These are phyloP conservation scores for Conticribra weissflogii DNA, from an alignment of 108 stramenopile species.

Conservation along the genomic window DNA sequence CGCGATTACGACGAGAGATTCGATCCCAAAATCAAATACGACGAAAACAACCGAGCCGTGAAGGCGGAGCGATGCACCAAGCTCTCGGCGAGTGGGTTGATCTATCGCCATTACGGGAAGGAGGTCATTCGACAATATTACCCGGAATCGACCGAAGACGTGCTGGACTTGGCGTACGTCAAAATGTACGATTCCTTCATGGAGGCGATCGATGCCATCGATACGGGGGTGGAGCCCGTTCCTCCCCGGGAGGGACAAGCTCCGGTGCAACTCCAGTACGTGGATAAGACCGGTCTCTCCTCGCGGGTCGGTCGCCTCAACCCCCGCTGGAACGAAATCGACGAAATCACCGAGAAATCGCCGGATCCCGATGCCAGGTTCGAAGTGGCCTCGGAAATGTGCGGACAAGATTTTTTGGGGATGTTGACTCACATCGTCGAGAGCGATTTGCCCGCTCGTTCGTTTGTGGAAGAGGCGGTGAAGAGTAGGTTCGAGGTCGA, in stretches of 20 bases:
- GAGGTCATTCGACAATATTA: slow-evolving; percentile 84
- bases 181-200: slow-evolving; percentile 90
- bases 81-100: slow-evolving; percentile 92
- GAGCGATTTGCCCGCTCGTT: slow-evolving; percentile 91
- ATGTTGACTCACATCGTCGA: slow-evolving; percentile 82
- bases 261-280: slow-evolving; percentile 63
- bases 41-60: not conserved
- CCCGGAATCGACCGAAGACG: slow-evolving; percentile 57
- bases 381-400: slow-evolving; percentile 83
- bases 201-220: slow-evolving; percentile 98
- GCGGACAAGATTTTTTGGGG: slow-evolving; percentile 87
- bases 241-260: slow-evolving; percentile 40
- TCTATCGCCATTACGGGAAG: slow-evolving; percentile 97
- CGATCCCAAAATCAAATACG: slow-evolving; percentile 45
- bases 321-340: slow-evolving; percentile 93
- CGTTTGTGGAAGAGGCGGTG: slow-evolving; percentile 83
- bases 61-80: slow-evolving; percentile 74
- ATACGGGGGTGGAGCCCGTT: slow-evolving; percentile 94
- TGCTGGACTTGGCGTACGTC: slow-evolving; percentile 65
- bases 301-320: slow-evolving; percentile 88
- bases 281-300: slow-evolving; percentile 86
- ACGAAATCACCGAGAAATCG: slow-evolving; percentile 24
- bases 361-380: slow-evolving; percentile 88
- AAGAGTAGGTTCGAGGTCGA: slow-evolving; percentile 65
- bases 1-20: slow-evolving; percentile 88